Conservation (phyloP, 2,329 filamentous ascomycete genomes). For the Whalleya microplaca region DNA sequence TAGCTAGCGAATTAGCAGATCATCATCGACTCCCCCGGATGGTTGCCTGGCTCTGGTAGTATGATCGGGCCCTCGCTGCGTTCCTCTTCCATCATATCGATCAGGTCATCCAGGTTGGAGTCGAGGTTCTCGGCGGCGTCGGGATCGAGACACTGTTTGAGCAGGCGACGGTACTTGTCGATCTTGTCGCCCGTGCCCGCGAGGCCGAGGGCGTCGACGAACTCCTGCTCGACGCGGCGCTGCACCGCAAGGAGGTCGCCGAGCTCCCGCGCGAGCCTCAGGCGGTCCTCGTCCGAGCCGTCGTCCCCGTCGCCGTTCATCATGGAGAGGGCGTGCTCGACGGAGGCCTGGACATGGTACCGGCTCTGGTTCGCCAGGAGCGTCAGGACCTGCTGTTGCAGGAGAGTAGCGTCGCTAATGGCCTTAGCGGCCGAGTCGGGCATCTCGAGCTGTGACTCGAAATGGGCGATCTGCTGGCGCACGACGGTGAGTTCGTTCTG, state of each 20-base stretch:
- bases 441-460: constrained; percentile 58
- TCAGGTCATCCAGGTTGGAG: constrained; percentile 62
- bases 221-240: constrained; percentile 65
- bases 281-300: constrained; percentile 57
- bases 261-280: constrained; percentile 62
- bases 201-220: constrained; percentile 68
- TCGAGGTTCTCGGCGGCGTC: constrained; percentile 71
- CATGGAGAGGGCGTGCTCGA: constrained; percentile 54
- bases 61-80: constrained; percentile 43
- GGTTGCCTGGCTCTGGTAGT: constrained; percentile 13
- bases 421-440: constrained; percentile 57
- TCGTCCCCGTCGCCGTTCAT: constrained; percentile 53
- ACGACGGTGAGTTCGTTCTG: constrained; percentile 68
- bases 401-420: constrained; percentile 53
- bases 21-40: constrained; percentile 30
- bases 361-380: constrained; percentile 57
- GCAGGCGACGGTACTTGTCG: constrained; percentile 71
- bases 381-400: constrained; percentile 53
- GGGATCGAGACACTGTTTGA: constrained; percentile 69
- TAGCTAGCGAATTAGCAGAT: constrained; percentile 22
- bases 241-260: constrained; percentile 62
- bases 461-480: constrained; percentile 61
- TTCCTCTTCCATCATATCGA: constrained; percentile 67
- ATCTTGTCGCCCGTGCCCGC: constrained; percentile 75
- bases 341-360: constrained; percentile 55